A percentile compares a stretch with the other conserved stretches of the same genome.
phyloP scores from a whole-genome alignment of 1,284 basidiomycete genomes.

The Malassezia arunalokei region DNA sequence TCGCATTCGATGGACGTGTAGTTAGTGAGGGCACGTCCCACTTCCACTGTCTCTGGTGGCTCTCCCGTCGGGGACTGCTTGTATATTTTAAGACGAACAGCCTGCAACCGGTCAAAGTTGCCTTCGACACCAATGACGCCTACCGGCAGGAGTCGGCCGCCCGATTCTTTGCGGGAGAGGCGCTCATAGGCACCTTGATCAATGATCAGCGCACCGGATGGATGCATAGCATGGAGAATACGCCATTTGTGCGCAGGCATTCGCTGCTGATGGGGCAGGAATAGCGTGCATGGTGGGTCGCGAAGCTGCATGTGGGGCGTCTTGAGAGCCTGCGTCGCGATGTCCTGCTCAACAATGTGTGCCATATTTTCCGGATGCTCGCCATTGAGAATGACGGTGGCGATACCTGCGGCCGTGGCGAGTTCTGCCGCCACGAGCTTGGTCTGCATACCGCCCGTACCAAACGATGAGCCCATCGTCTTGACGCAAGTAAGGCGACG shows the following conservation, averaged over 20 bases:
- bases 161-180: slow-evolving; percentile 68
- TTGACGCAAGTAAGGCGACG: slow-evolving; percentile 73
- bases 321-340: not conserved
- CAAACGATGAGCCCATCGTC: slow-evolving; percentile 79
- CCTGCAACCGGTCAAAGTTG: slow-evolving; percentile 83
- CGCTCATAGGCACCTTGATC: slow-evolving; percentile 79
- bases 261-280: slow-evolving; percentile 62
- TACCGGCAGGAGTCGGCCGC: slow-evolving; percentile 75
- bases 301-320: slow-evolving; percentile 3
- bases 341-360: slow-evolving; percentile 56
- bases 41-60: slow-evolving; percentile 53
- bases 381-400: slow-evolving; percentile 61
- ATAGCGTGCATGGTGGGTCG: slow-evolving; percentile 70
- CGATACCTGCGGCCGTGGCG: slow-evolving; percentile 87
- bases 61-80: not conserved
- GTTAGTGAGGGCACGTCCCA: slow-evolving; percentile 84
- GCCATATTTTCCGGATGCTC: slow-evolving; percentile 64
- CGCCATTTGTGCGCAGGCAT: slow-evolving; percentile 84
- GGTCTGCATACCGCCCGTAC: slow-evolving; percentile 98
- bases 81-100: slow-evolving; percentile 65
- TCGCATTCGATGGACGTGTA: slow-evolving; percentile 88
- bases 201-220: slow-evolving; percentile 74
- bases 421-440: slow-evolving; percentile 97
- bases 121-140: slow-evolving; percentile 80
- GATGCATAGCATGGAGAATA: slow-evolving; percentile 81